Conservation (phyloP, 2,329 filamentous ascomycete genomes). For the Xylariales sp. region DNA sequence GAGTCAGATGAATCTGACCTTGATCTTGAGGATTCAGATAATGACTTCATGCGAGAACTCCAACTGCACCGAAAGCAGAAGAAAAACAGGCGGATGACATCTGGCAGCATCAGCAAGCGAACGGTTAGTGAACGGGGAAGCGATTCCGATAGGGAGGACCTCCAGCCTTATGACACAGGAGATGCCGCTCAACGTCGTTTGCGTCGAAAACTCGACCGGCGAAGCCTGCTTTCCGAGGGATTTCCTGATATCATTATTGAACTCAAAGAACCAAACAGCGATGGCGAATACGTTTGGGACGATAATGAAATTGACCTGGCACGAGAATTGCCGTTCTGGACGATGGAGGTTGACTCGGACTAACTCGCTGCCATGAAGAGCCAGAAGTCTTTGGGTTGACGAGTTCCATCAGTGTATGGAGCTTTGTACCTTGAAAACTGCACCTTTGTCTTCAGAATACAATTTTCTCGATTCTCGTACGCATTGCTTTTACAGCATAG, state of each 20-base stretch:
- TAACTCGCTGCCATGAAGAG: slow-evolving; percentile 10
- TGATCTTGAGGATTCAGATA: slow-evolving; percentile 14
- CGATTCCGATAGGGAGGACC: slow-evolving; percentile 28
- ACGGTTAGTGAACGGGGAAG: slow-evolving; percentile 30
- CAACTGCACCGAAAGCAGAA: slow-evolving; percentile 19
- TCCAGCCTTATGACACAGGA: slow-evolving; percentile 23
- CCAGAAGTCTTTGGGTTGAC: too few species aligned
- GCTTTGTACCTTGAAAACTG: too few species aligned
- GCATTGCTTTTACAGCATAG: too few species aligned
- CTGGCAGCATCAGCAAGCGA: slow-evolving; percentile 30
- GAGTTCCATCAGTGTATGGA: too few species aligned
- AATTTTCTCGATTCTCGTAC: too few species aligned
- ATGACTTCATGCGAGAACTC: slow-evolving; percentile 20
- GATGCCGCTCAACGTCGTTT: slow-evolving; percentile 21
- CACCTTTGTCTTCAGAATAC: too few species aligned
- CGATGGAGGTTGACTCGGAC: slow-evolving; percentile 29
- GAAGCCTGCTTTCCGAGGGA: slow-evolving; percentile 24
- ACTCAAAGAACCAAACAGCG: slow-evolving; percentile 27
- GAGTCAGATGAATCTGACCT: slow-evolving; percentile 17
- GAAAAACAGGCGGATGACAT: slow-evolving; percentile 26
- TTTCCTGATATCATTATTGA: slow-evolving; percentile 28
- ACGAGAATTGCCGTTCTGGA: slow-evolving; percentile 26
- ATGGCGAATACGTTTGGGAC: slow-evolving; percentile 27
- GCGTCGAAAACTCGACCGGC: slow-evolving; percentile 26
- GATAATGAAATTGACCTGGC: slow-evolving; percentile 22